Percentiles rank a stretch among this genome's conserved stretches.
phyloP scores from a whole-genome alignment of 1,284 basidiomycete species.

The Phlebopus sp. region DNA sequence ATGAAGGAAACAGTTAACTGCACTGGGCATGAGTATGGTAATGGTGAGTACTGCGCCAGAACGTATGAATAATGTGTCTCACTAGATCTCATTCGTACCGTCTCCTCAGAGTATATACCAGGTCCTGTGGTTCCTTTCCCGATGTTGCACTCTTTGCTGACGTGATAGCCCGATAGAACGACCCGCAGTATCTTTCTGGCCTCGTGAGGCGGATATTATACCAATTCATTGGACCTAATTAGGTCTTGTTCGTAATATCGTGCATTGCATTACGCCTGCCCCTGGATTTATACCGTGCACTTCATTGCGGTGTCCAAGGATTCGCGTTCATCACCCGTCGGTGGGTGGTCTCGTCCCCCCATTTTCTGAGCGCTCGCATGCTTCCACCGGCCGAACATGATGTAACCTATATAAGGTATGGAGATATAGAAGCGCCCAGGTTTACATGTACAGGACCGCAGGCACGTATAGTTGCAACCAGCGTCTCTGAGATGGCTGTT shows the following conservation, averaged over 20 bases:
- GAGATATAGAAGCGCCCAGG: too few relatives aligned
- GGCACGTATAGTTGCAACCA: background rate
- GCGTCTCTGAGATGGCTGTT: background rate
- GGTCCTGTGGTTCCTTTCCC: conserved; percentile 29
- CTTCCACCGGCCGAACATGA: too few relatives aligned
- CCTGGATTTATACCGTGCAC: too few relatives aligned
- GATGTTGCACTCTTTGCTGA: conserved; percentile 14
- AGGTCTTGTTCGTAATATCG: background rate
- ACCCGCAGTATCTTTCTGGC: conserved; percentile 86
- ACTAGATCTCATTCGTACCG: background rate
- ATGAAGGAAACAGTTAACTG: conserved; percentile 46
- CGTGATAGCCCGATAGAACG: conserved; percentile 56
- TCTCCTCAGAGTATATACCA: conserved; percentile 45
- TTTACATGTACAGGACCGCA: background rate
- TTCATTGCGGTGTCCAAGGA: background rate
- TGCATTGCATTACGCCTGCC: background rate
- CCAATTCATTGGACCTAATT: conserved; percentile 90
- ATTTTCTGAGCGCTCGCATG: background rate
- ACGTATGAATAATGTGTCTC: background rate
- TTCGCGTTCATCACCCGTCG: background rate
- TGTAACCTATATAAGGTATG: too few relatives aligned
- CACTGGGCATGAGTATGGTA: conserved; percentile 85
- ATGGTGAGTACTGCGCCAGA: conserved; percentile 64
- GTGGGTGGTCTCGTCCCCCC: background rate
- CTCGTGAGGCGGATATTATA: conserved; percentile 86